Evolutionary conservation across 164 flowering plant species (phyloP).

Genomic region (Chimonanthus praecox): DNA sequence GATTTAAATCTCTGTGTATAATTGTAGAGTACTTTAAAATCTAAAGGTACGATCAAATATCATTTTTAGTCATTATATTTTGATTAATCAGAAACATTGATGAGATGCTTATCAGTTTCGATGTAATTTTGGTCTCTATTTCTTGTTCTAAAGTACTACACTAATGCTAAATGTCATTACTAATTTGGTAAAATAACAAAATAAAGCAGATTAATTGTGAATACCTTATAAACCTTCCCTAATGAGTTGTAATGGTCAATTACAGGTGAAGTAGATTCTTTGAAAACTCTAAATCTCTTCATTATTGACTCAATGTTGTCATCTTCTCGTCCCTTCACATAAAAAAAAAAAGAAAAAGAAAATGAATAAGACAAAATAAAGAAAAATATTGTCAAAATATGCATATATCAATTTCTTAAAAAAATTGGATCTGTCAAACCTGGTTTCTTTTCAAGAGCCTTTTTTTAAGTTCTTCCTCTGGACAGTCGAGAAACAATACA

Average conservation of each 20-base stretch:
- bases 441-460: constrained; percentile 54
- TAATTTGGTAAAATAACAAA: no score
- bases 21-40: no score
- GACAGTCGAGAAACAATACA: constrained; percentile 62
- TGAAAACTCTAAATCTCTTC: constrained; percentile 63
- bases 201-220: no score
- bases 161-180: background rate
- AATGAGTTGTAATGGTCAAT: constrained; percentile 46
- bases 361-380: background rate
- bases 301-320: constrained; percentile 70
- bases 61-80: no score
- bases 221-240: constrained; percentile 68
- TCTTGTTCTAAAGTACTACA: no score
- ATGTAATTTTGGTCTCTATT: no score
- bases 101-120: no score
- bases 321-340: constrained; percentile 70
- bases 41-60: no score
- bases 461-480: constrained; percentile 70
- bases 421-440: constrained; percentile 21
- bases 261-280: constrained; percentile 69
- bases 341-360: background rate
- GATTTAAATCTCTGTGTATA: no score
- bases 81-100: no score
- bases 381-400: background rate
- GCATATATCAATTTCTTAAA: no score